Evolutionary conservation across 2,329 filamentous ascomycete genomes (phyloP), one percentile per base, ranked within the genome.

Genomic region (Calonectria hawksworthii): DNA sequence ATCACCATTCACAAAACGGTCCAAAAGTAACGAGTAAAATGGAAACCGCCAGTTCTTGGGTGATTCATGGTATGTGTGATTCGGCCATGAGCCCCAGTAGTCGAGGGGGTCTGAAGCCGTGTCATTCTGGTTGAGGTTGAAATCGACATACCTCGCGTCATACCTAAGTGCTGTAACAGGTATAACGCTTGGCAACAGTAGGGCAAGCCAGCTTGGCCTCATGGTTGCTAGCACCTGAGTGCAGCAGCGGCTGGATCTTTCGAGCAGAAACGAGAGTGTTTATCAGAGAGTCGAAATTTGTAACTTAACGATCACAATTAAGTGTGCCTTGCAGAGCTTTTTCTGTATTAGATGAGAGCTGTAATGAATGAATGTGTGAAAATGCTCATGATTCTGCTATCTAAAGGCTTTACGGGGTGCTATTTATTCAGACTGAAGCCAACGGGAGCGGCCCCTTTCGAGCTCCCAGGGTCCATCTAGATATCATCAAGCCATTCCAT

Each of bases 41-140:
- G 52, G 52, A 34, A 56, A 34, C 16, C 52, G 52, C 52, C 52
- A 56, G 52, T 56, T 56, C 16, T 21, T 34, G 52, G 52, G 52
- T 8, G 52, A 56, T 34, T 30, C 28, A n/a, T 56, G 52, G 28
- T 56, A 56, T 56, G 28, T 34, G 16, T 56, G 52, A 7, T 56
- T 34, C 13, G 52, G 52, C 52, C 52, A 56, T 34, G 52, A 56
- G 10, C 52, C 52, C 52, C 52, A 56, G 28, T 56, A 56, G 18
- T 56, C 28, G 13, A 56, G 52, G 28, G 52, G 52, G 10, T 56
- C 52, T n/a, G 30, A 34, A 4, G 52, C 52, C 18, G 52, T 56
- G 21, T 30, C 52, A 56, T 56, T 56, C 52, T 56, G 52, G 30
- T 56, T 56, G 52, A 56, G 52, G 52, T 56, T 56, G 52, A 34